Evolutionary conservation across 2,329 filamentous ascomycete genomes (phyloP), one percentile per base, ranked within the genome.

Genomic region (Didymella sp.): DNA sequence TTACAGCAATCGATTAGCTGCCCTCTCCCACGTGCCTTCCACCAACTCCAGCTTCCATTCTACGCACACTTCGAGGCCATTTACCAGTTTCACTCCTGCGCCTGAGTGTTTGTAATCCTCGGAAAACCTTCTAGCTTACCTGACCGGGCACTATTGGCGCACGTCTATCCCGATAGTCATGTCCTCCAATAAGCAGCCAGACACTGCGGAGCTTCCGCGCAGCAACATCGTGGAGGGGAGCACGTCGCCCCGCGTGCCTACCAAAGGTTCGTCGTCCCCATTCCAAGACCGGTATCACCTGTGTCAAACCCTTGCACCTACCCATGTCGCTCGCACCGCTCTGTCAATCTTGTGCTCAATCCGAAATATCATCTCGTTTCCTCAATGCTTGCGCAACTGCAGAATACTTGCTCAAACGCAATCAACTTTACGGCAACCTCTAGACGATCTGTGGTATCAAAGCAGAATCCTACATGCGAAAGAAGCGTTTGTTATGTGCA

Each of bases 221-320:
- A 37, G 33, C 17, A 37, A 37, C 17, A 37, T 15, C 17, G 17
- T 37, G 33, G 33, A 69, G n/a, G 68, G 60, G 41, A 64, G 63
- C 60, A 56, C 61, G 56, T 73, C 73, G 61, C 67, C 71, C 40
- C 69, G 61, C 56, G 47, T 64, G 25, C 43, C 56, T 48, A 56
- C 63, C 42, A 76, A 75, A 70, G 69, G 73, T 74, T 62, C 68
- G 73, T 74, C 55, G 44, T 42, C 45, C 31, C 41, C 51, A 46
- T 46, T 50, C 50, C 42, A 51, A 48, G 42, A 47, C 28, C 44
- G 31, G 42, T 50, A 41, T 8, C 27, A 47, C 27, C 40, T 42
- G 51, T 21, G 51, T 21, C 40, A 55, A 38, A 41, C 51, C 51
- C 45, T 53, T 49, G 56, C 52, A 35, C 40, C 53, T 22, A 46